Evolutionary conservation across 805 yeast species (phyloP).

Genomic region (Danielozyma ontarioensis): DNA sequence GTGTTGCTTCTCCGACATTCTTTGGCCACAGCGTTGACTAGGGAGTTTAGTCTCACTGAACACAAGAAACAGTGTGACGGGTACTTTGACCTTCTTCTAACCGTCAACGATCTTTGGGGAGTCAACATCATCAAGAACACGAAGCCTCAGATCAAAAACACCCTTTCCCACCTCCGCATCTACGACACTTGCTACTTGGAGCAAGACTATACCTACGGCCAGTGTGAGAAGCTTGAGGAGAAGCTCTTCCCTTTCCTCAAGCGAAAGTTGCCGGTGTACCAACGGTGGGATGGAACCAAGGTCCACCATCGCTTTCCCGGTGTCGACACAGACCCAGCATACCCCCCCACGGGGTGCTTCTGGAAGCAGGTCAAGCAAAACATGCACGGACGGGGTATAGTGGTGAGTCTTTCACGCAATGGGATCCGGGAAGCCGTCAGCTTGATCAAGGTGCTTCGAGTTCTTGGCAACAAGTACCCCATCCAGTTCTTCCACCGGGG

Average conservation of each 20-base stretch:
- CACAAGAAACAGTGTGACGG: too few relatives aligned
- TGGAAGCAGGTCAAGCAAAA: constrained; percentile 19
- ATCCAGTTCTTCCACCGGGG: constrained; percentile 30
- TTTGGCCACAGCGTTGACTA: background rate
- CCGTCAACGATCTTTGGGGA: background rate
- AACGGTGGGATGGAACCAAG: background rate
- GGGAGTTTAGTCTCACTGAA: background rate
- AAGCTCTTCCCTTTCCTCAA: background rate
- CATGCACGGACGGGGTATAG: constrained; percentile 48
- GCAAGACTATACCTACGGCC: background rate
- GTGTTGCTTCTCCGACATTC: background rate
- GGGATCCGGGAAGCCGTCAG: constrained; percentile 45
- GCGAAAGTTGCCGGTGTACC: background rate
- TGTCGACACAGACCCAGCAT: too few relatives aligned
- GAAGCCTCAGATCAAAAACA: background rate
- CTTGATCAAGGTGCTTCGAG: constrained; percentile 44
- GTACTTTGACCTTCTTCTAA: background rate
- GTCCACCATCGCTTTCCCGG: too few relatives aligned
- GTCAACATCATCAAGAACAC: background rate
- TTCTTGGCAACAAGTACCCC: constrained; percentile 46
- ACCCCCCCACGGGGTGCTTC: constrained; percentile 10
- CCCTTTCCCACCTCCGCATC: background rate
- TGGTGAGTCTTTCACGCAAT: constrained; percentile 43
- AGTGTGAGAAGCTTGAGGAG: background rate
- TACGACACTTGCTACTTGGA: background rate